Evolutionary conservation across 169 alveolate species (phyloP), one percentile per base, ranked within the genome.

Genomic region (Cryptosporidium sp.): DNA sequence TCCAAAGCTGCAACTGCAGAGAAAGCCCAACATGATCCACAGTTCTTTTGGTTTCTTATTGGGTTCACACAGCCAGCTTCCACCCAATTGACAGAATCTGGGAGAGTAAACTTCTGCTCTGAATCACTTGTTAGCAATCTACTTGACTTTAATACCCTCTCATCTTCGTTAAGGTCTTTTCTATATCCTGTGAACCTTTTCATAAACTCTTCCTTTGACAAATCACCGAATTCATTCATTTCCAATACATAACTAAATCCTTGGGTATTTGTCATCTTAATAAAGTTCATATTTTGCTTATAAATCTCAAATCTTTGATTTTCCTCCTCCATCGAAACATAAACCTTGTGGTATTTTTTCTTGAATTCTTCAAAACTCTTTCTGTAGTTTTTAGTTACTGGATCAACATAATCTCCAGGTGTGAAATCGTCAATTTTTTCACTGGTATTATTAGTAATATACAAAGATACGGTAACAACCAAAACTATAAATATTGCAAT

Each of bases 1-100:
- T 97, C 98, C 48, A 97, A 41, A 8, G 97, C 93, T 10, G 97
- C 97, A 3, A 96, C 91, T 26, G 98, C 86, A 12, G 98, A 95
- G 93, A 96, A 97, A 33, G 99, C 98, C 98, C 98, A 97, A 93
- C 98, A 95, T 26, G 97, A 93, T 5, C 98, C 98, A 59, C 98
- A 95, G 69, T 51, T 50, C 51, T 69, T 43, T 61, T 89, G 93
- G 58, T 89, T 70, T 55, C 91, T 91, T 67, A 91, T 84, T 23
- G 92, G 91, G 29, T 93, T 92, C 41, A 92, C 94, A 61, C 94
- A 91, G 10, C 94, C 94, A 33, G 68, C 35, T 75, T 41, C 69
- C 1, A 85, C 43, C 95, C 95, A 92, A 75, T 92, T 91, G 33
- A 92, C 69, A 6, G 87, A 50, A 23, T 21, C 9, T 33, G 95